A percentile compares a stretch with the other conserved stretches of the same genome.
These are phyloP conservation scores for Gymnopus androsaceus DNA, from an alignment of 1,284 basidiomycete genomes.

Conservation along the genomic window DNA sequence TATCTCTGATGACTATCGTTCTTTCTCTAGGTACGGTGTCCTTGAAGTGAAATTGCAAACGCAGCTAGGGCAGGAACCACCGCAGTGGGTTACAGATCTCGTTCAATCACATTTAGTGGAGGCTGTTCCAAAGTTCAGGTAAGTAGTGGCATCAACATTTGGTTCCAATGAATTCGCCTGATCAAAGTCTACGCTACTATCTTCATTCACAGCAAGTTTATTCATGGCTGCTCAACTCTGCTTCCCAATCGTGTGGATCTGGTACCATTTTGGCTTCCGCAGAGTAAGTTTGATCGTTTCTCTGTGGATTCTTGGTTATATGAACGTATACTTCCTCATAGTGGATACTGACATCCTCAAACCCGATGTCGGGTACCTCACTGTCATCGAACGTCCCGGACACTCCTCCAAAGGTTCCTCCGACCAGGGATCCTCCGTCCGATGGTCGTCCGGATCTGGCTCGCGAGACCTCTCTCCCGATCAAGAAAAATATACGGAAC, in stretches of 20 bases:
- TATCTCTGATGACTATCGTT: background rate
- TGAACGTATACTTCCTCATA: constrained; percentile 30
- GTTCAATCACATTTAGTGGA: constrained; percentile 94
- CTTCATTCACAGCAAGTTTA: constrained; percentile 77
- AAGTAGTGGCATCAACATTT: too few relatives aligned
- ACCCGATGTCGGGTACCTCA: constrained; percentile 75
- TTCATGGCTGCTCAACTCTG: constrained; percentile 94
- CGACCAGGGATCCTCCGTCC: constrained; percentile 36
- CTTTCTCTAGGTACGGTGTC: constrained; percentile 68
- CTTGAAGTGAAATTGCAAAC: constrained; percentile 98
- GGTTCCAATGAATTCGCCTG: background rate
- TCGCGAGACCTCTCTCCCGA: constrained; percentile 38
- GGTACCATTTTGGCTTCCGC: constrained; percentile 98
- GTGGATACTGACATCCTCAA: constrained; percentile 95
- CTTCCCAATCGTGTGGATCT: constrained; percentile 93
- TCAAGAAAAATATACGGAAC: constrained; percentile 70
- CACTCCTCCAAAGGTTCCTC: constrained; percentile 47
- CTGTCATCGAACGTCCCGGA: constrained; percentile 79
- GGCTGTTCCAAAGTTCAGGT: constrained; percentile 90
- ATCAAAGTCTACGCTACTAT: constrained; percentile 11
- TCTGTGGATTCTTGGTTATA: too few relatives aligned
- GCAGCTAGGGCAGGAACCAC: constrained; percentile 94
- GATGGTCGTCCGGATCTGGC: constrained; percentile 49
- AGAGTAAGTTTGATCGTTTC: constrained; percentile 58
- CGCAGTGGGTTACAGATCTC: constrained; percentile 94